Evolutionary conservation across 257 asterid genomes (phyloP).

Genomic region (Solanum chaucha): DNA sequence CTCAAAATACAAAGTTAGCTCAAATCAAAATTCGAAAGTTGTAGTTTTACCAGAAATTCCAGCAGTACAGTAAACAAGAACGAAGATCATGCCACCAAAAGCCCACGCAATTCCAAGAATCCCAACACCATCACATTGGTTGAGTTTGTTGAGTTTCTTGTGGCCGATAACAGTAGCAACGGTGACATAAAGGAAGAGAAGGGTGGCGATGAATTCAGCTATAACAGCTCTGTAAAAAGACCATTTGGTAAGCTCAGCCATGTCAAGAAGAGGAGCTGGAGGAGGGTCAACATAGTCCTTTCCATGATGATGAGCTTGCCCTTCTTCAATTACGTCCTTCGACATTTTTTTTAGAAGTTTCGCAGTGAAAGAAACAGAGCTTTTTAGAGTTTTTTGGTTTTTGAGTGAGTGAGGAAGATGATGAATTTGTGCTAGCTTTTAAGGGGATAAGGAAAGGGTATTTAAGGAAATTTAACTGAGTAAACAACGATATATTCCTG

Average conservation of each 20-base stretch:
- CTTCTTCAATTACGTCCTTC: background rate
- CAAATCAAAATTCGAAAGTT: background rate
- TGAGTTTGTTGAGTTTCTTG: background rate
- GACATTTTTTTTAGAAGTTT: background rate
- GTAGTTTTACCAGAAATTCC: background rate
- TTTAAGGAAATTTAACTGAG: background rate
- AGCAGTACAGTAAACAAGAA: background rate
- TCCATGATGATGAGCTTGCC: background rate
- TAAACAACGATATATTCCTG: background rate
- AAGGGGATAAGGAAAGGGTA: background rate
- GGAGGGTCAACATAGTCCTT: slow-evolving; percentile 2
- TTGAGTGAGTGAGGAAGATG: background rate
- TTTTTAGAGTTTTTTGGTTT: background rate
- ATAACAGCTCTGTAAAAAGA: background rate
- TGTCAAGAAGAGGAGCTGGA: background rate
- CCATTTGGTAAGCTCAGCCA: background rate
- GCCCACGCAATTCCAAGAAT: slow-evolving; percentile 3
- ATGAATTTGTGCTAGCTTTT: background rate
- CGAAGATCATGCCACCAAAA: background rate
- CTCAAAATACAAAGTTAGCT: background rate
- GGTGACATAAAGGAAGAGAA: background rate
- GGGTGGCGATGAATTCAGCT: background rate
- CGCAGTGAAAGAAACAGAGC: background rate
- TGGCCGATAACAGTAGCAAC: background rate
- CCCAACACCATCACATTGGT: background rate